A percentile compares a stretch with the other conserved stretches of the same genome.
These are phyloP conservation scores for Lasiosphaeris hirsuta DNA, from an alignment of 495 filamentous ascomycete species.

Conservation along the genomic window DNA sequence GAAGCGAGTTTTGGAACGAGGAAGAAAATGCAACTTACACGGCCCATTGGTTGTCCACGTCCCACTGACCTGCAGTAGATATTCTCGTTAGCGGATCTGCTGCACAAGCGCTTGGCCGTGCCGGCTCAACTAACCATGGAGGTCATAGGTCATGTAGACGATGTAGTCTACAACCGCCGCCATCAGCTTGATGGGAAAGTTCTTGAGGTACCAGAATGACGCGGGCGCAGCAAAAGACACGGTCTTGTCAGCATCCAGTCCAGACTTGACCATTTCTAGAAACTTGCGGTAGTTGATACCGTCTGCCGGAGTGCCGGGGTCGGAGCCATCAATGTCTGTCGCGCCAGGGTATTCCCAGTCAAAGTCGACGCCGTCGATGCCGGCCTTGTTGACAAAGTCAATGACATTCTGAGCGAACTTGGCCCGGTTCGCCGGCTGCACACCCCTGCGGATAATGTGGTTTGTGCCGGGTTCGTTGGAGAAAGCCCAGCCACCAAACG, in stretches of 20 bases:
- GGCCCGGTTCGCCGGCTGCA: conserved; percentile 18
- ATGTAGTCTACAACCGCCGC: conserved; percentile 27
- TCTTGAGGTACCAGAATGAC: conserved; percentile 25
- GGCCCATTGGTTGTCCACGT: conserved; percentile 9
- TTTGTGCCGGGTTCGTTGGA: conserved; percentile 24
- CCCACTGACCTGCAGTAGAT: conserved; percentile 12
- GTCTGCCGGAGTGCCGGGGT: conserved; percentile 16
- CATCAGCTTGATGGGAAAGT: conserved; percentile 23
- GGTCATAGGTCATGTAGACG: conserved; percentile 35
- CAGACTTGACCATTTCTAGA: conserved; percentile 13
- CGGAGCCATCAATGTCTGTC: conserved; percentile 29
- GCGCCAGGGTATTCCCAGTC: conserved; percentile 39
- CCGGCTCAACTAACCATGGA: conserved; percentile 4
- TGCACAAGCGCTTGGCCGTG: too few relatives aligned
- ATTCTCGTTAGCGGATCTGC: too few relatives aligned
- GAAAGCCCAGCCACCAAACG: conserved; percentile 34
- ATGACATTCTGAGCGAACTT: conserved; percentile 24
- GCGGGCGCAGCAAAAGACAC: conserved; percentile 30
- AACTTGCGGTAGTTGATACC: conserved; percentile 17
- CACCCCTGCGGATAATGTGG: conserved; percentile 24
- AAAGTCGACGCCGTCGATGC: conserved; percentile 29
- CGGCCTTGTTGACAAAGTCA: conserved; percentile 21
- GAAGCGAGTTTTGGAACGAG: background rate
- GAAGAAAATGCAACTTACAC: background rate
- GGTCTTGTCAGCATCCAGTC: conserved; percentile 18